Conservation (phyloP, 1,139 yeast species). For the Wickerhamomyces sp. region DNA sequence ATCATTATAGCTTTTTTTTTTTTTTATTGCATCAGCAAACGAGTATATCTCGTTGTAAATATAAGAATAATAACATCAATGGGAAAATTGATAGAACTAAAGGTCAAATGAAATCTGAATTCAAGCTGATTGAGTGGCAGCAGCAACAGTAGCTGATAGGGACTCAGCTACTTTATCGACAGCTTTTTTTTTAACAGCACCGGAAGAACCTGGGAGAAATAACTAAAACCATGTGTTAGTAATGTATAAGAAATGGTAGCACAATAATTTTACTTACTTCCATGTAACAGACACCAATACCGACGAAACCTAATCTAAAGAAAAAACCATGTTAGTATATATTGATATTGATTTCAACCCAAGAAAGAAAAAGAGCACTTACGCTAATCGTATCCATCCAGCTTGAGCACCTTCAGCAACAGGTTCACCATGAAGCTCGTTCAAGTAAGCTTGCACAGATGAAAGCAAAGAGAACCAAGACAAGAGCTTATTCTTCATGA, state of each 20-base stretch:
- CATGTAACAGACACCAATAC: constrained; percentile 50
- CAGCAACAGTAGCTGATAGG: constrained; percentile 16
- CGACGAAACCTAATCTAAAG: constrained; percentile 38
- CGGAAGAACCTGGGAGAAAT: constrained; percentile 27
- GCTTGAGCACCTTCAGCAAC: constrained; percentile 17
- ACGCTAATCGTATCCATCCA: constrained; percentile 14
- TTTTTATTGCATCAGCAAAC: background rate
- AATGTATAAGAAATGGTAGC: constrained; percentile 9
- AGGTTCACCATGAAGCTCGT: constrained; percentile 16
- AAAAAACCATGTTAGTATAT: constrained; percentile 18
- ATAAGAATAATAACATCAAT: background rate
- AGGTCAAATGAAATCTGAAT: background rate
- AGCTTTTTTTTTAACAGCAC: constrained; percentile 14
- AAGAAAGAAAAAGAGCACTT: constrained; percentile 18
- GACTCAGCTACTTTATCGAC: constrained; percentile 15
- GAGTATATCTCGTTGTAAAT: background rate
- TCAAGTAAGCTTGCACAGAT: constrained; percentile 38
- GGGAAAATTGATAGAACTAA: background rate
- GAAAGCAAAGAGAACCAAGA: constrained; percentile 45
- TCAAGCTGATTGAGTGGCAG: constrained; percentile 15
- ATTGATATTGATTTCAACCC: constrained; percentile 10
- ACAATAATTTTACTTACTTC: constrained; percentile 25
- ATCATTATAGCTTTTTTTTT: background rate
- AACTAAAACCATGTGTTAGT: constrained; percentile 8
- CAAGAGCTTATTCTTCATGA: constrained; percentile 37